Percentiles rank a stretch among this genome's conserved stretches.
phyloP scores from a whole-genome alignment of 2,329 filamentous ascomycete species.

The Alternaria ethzedia region DNA sequence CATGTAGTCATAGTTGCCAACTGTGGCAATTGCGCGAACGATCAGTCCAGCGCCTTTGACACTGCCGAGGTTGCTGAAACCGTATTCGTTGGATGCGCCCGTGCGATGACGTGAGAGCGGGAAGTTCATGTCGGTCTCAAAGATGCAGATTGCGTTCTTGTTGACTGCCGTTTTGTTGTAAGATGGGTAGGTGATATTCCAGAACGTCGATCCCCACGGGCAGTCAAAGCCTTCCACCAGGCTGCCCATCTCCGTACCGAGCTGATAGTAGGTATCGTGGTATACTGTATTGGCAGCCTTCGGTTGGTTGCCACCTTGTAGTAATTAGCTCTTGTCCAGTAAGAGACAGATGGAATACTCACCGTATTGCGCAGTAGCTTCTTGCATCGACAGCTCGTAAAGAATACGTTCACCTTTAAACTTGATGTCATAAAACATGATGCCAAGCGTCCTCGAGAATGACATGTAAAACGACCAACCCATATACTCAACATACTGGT shows the following conservation, averaged over 20 bases:
- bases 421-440: slow-evolving; percentile 60
- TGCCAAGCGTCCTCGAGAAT: slow-evolving; percentile 57
- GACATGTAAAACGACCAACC: slow-evolving; percentile 60
- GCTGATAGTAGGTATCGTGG: slow-evolving; percentile 57
- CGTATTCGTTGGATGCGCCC: slow-evolving; percentile 23
- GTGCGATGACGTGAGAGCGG: slow-evolving; percentile 45
- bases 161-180: slow-evolving; percentile 53
- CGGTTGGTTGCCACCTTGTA: slow-evolving; percentile 3
- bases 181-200: slow-evolving; percentile 57
- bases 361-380: slow-evolving; percentile 62
- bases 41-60: slow-evolving; percentile 45
- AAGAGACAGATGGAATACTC: not conserved
- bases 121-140: slow-evolving; percentile 37
- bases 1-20: slow-evolving; percentile 54
- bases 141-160: slow-evolving; percentile 49
- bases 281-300: slow-evolving; percentile 24
- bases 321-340: not conserved
- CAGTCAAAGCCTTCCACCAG: slow-evolving; percentile 58
- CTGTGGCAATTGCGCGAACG: slow-evolving; percentile 49
- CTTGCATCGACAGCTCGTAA: slow-evolving; percentile 64
- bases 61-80: slow-evolving; percentile 30
- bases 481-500: slow-evolving; percentile 59
- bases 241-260: slow-evolving; percentile 52
- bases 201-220: slow-evolving; percentile 58
- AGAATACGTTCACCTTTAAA: slow-evolving; percentile 62